Conservation (phyloP, 805 yeast species). For the Metschnikowia bowlesiae region DNA sequence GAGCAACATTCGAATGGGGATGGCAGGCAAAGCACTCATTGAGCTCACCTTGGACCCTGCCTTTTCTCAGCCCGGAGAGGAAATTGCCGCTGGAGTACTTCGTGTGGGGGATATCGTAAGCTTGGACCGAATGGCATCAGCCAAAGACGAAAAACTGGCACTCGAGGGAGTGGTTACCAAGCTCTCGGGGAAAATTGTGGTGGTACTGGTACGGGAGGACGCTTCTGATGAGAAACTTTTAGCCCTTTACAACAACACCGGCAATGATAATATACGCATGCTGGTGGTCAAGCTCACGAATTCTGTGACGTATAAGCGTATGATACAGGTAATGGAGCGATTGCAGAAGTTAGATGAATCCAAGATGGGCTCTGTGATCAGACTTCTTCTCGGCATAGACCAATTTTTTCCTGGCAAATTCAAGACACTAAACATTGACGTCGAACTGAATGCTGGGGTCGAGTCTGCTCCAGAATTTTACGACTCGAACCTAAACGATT, state of each 20-base stretch:
- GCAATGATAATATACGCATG: constrained; percentile 38
- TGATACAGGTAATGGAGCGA: constrained; percentile 73
- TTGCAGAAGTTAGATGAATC: constrained; percentile 46
- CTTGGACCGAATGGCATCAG: constrained; percentile 43
- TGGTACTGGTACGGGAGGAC: constrained; percentile 54
- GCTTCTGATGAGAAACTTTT: constrained; percentile 48
- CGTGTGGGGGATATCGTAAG: constrained; percentile 75
- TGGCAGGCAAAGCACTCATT: constrained; percentile 69
- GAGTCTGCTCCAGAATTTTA: constrained; percentile 23
- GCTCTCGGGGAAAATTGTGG: constrained; percentile 43
- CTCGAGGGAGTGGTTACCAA: constrained; percentile 66
- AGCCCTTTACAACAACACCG: constrained; percentile 40
- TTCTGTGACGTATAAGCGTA: constrained; percentile 68
- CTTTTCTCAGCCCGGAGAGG: constrained; percentile 26
- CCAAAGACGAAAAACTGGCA: constrained; percentile 18
- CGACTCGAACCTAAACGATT: constrained; percentile 50
- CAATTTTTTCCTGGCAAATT: constrained; percentile 21
- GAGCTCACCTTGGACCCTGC: constrained; percentile 60
- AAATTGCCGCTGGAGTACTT: constrained; percentile 47
- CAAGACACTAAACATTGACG: background rate
- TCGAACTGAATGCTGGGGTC: background rate
- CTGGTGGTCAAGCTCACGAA: constrained; percentile 70
- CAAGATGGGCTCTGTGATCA: constrained; percentile 31
- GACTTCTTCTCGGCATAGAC: constrained; percentile 44
- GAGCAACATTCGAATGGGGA: constrained; percentile 64